A percentile compares a stretch with the other conserved stretches of the same genome.
These are phyloP conservation scores for Phyllosticta citrichinensis DNA, from an alignment of 2,329 filamentous ascomycete genomes.

Conservation along the genomic window DNA sequence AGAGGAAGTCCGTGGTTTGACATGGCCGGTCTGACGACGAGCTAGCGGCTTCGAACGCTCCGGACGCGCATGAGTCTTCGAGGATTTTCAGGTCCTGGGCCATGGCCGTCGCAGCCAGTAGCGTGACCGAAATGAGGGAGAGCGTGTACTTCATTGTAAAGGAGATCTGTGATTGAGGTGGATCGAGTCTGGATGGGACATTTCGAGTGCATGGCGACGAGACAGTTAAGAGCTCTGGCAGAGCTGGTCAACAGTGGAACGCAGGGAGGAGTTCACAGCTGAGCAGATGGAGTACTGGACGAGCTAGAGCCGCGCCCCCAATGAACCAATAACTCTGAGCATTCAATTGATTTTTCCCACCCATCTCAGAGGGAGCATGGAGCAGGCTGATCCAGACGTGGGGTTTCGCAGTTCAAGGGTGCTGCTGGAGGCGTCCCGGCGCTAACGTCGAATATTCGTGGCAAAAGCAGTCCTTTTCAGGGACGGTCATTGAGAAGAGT, in stretches of 20 bases:
- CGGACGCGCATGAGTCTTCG: background rate
- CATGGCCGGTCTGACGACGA: background rate
- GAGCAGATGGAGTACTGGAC: background rate
- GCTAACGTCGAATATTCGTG: background rate
- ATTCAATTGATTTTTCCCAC: background rate
- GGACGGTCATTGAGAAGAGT: background rate
- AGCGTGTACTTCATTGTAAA: background rate
- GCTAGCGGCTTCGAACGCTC: background rate
- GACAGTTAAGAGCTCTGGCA: background rate
- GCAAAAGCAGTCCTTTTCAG: background rate
- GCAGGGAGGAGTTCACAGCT: background rate
- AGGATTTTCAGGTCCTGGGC: constrained; percentile 2
- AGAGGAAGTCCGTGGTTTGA: background rate
- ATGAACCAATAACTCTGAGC: background rate
- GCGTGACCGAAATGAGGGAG: background rate
- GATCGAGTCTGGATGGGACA: background rate
- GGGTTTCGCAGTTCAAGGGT: background rate
- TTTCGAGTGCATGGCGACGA: background rate
- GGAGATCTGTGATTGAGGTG: background rate
- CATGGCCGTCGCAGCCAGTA: background rate
- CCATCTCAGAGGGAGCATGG: background rate
- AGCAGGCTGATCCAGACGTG: background rate
- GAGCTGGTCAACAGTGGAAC: background rate
- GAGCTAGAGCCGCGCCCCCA: background rate
- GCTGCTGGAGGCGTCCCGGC: background rate